phyloP scores from a whole-genome alignment of 176 grass and related monocot genomes.

The Saccharum spontaneum region DNA sequence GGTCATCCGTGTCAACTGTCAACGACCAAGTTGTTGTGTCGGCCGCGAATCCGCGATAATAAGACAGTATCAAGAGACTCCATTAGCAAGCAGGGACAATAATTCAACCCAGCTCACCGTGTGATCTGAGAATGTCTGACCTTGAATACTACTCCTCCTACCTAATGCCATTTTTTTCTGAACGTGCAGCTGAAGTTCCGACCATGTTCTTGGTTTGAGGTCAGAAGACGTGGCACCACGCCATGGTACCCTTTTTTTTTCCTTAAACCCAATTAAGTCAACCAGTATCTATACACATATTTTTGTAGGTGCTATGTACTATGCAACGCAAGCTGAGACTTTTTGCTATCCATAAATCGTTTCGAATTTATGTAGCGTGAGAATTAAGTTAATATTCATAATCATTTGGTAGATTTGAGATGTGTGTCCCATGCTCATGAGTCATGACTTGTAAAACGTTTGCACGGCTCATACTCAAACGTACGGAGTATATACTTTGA shows the following conservation, averaged over 20 bases:
- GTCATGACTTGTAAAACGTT: no score
- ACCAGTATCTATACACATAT: not conserved
- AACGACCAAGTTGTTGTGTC: not conserved
- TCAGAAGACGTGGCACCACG: conserved; percentile 16
- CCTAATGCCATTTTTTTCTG: no score
- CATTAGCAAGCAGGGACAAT: not conserved
- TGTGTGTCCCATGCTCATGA: no score
- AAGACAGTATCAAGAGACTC: not conserved
- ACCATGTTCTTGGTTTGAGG: not conserved
- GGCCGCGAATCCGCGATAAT: not conserved
- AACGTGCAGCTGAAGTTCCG: not conserved
- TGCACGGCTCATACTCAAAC: no score
- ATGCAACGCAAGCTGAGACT: not conserved
- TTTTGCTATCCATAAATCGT: not conserved
- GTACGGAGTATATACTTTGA: no score
- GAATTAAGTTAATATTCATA: not conserved
- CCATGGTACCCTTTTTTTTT: no score
- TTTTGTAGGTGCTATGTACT: not conserved
- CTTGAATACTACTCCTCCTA: not conserved
- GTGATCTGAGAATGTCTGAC: not conserved
- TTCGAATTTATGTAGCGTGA: not conserved
- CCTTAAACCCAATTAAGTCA: not conserved
- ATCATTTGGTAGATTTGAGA: no score
- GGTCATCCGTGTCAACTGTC: not conserved
- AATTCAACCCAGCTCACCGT: not conserved